phyloP scores from a whole-genome alignment of 2,329 filamentous ascomycete genomes.

The Chrysosporium queenslandicum region DNA sequence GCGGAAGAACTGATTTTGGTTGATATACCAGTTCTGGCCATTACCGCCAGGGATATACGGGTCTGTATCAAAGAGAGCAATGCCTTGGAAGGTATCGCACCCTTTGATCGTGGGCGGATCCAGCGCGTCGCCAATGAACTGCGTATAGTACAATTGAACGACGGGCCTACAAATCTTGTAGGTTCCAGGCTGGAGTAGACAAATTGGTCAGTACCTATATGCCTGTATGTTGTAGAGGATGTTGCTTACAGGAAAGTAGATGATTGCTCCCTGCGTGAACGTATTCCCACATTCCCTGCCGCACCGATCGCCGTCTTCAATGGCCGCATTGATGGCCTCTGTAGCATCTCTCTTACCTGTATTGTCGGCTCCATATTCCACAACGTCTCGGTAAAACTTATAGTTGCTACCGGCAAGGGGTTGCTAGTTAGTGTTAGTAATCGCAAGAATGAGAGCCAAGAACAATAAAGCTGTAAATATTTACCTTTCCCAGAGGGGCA shows the following conservation, averaged over 20 bases:
- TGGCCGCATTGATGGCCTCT: slow-evolving; percentile 72
- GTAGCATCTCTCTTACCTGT: too few species aligned
- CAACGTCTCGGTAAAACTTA: too few species aligned
- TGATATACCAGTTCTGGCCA: slow-evolving; percentile 14
- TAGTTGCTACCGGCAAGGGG: too few species aligned
- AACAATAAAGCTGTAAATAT: too few species aligned
- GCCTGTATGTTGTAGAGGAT: too few species aligned
- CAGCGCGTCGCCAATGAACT: slow-evolving; percentile 20
- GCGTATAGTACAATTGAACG: slow-evolving; percentile 22
- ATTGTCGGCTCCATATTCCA: too few species aligned
- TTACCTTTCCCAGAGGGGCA: too few species aligned
- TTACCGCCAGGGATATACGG: slow-evolving; percentile 18
- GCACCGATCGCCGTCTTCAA: slow-evolving; percentile 54
- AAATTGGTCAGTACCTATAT: too few species aligned
- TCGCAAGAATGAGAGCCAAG: too few species aligned
- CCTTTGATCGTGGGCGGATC: slow-evolving; percentile 20
- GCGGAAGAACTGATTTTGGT: slow-evolving; percentile 20
- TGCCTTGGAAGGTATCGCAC: slow-evolving; percentile 19
- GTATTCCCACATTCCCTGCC: slow-evolving; percentile 71
- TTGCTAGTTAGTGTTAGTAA: too few species aligned
- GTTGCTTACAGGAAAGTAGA: too few species aligned
- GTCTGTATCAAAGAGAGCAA: slow-evolving; percentile 20
- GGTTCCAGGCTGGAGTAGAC: too few species aligned
- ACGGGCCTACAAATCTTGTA: slow-evolving; percentile 21
- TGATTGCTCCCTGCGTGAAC: slow-evolving; percentile 66